These are phyloP conservation scores for Ceratobasidium sp. DNA, from an alignment of 1,284 basidiomycete genomes.

Conservation along the genomic window DNA sequence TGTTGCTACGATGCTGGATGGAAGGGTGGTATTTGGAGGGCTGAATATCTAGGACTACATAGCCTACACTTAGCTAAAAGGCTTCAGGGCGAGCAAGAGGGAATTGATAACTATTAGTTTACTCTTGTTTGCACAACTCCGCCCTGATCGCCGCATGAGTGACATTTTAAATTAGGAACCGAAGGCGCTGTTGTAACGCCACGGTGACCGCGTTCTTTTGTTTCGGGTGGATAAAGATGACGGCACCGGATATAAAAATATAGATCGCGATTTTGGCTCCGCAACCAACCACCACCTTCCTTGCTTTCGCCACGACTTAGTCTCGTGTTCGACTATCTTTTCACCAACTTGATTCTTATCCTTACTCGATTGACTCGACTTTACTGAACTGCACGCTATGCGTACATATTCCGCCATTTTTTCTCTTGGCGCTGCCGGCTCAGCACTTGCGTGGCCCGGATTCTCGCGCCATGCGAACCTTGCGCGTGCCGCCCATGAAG, in stretches of 20 bases:
- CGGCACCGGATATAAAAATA: too few relatives aligned
- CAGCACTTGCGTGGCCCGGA: conserved; percentile 32
- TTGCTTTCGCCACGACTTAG: conserved; percentile 1
- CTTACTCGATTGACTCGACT: not conserved
- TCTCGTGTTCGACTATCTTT: conserved; percentile 8
- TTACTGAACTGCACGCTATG: not conserved
- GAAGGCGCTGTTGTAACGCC: not conserved
- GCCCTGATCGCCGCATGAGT: not conserved
- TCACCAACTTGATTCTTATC: not conserved
- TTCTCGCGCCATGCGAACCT: not conserved
- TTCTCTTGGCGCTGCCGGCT: conserved; percentile 32
- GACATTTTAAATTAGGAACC: not conserved
- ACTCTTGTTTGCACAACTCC: not conserved
- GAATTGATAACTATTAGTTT: not conserved
- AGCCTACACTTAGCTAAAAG: too few relatives aligned
- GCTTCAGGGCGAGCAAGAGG: too few relatives aligned
- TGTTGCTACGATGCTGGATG: conserved; percentile 84
- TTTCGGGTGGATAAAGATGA: not conserved
- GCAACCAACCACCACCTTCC: not conserved
- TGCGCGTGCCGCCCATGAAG: not conserved
- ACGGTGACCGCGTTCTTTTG: not conserved
- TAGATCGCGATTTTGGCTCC: not conserved
- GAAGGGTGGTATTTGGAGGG: conserved; percentile 74
- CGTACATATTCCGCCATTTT: conserved; percentile 1
- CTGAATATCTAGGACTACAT: conserved; percentile 53